Evolutionary conservation across 352 stramenopile species (phyloP), one percentile per base, ranked within the genome.

Genomic region (Globisporangium spiculum): DNA sequence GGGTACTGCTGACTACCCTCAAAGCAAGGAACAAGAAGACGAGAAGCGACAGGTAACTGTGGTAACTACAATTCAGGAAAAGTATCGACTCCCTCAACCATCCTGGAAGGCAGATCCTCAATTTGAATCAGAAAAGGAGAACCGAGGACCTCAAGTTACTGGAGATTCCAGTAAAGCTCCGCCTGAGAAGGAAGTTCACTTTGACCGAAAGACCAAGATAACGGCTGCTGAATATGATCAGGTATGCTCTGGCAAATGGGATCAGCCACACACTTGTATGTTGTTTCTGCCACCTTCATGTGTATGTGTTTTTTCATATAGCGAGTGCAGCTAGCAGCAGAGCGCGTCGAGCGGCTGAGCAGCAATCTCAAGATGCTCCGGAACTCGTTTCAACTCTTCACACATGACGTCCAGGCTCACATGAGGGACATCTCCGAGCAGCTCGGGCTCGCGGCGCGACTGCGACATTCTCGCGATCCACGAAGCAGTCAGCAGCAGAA

Each of bases 371-470:
- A 84, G 53, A 71, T 55, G 32, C 79, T 91, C 44, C 79, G 78
- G 20, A 69, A 62, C 12, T 91, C 83, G 1, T 91, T 91, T 53
- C 70, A 81, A 53, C 50, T 90, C 9, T 90, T 90, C 63, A 89
- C 78, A 1, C 59, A 63, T 3, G 79, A 90, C 18, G 68, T 87
- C 1, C 76, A 88, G 59, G 63, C 67, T 12, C 83, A 91, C 66
- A 83, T 89, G 79, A 77, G 65, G 58, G 62, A 75, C 24, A 50
- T 91, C 63, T 81, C 73, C 30, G 72, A 80, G 36, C 74, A 87
- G 32, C 72, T 91, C 16, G 83, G 87, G n/a, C 60, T 79, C 3
- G 64, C 26, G 2, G 24, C 63, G 24, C 30, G 69, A 3, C 20
- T 58, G 20, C 36, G 20, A 7, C 59, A 30, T 32, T 50, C 62